A percentile compares a stretch with the other conserved stretches of the same genome.
These are phyloP conservation scores for Evernia prunastri DNA, from an alignment of 495 filamentous ascomycete species.

Conservation along the genomic window DNA sequence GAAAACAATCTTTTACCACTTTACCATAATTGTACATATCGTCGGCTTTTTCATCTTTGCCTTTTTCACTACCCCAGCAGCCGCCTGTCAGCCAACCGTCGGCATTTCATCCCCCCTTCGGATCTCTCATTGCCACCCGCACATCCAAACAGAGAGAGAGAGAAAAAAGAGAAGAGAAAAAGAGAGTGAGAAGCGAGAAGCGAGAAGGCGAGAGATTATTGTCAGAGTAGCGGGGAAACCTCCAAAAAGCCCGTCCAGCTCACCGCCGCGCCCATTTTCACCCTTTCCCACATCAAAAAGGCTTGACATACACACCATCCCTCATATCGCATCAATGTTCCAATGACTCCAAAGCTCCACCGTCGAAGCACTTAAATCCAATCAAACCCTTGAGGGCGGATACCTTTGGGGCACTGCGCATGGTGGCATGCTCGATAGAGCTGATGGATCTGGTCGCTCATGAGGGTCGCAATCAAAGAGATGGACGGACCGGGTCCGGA, in stretches of 20 bases:
- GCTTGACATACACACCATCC: background rate
- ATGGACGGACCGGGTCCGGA: constrained; percentile 28
- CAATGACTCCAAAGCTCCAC: constrained; percentile 8
- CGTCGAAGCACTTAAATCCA: background rate
- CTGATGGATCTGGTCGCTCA: constrained; percentile 22
- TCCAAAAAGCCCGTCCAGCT: background rate
- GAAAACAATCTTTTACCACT: background rate
- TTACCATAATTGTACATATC: background rate
- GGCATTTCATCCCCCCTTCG: constrained; percentile 6
- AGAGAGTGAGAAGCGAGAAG: background rate
- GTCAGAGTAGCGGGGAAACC: background rate
- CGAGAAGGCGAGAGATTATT: too few species aligned
- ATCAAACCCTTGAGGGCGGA: constrained; percentile 10
- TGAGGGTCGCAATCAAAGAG: constrained; percentile 18
- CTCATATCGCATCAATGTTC: background rate
- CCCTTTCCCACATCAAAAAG: background rate
- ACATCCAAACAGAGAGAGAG: background rate
- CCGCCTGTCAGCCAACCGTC: constrained; percentile 3
- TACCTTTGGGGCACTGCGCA: constrained; percentile 4
- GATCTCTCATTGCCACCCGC: background rate
- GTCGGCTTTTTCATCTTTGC: background rate
- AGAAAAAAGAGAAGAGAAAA: background rate
- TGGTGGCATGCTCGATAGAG: constrained; percentile 16
- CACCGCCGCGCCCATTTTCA: background rate
- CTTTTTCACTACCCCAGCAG: background rate